phyloP scores from a whole-genome alignment of 306 rosid species.

The Acacia melanoxylon region DNA sequence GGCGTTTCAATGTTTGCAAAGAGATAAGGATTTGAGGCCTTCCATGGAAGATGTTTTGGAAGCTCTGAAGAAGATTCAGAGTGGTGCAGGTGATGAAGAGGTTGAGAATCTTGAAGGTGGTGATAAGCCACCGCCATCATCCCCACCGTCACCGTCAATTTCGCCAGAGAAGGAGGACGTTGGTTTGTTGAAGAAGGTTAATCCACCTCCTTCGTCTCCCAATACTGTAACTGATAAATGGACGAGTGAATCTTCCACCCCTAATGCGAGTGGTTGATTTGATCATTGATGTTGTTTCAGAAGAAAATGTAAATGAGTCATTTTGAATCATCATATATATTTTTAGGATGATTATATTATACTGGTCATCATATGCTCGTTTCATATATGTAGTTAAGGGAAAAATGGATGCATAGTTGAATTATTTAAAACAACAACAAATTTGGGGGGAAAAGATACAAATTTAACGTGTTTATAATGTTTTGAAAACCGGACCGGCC shows the following conservation, averaged over 20 bases:
- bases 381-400: background rate
- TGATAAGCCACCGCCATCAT: background rate
- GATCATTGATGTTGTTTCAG: background rate
- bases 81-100: conserved; percentile 27
- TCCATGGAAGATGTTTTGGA: conserved; percentile 71
- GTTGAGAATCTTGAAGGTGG: background rate
- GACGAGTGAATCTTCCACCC: conserved; percentile 47
- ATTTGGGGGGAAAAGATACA: background rate
- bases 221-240: conserved; percentile 55
- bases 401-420: background rate
- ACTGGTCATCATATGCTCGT: background rate
- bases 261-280: conserved; percentile 36
- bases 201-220: conserved; percentile 41
- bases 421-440: too few species aligned
- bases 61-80: conserved; percentile 43
- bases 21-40: conserved; percentile 69
- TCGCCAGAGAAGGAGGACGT: conserved; percentile 49
- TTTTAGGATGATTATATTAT: background rate
- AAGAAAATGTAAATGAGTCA: background rate
- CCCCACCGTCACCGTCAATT: conserved; percentile 21
- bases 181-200: conserved; percentile 31
- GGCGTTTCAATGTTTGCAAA: conserved; percentile 76
- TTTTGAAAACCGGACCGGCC: too few species aligned
- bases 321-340: background rate
- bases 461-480: background rate